phyloP scores from a whole-genome alignment of 2,329 filamentous ascomycete genomes.

The Dactylellina cionopaga region DNA sequence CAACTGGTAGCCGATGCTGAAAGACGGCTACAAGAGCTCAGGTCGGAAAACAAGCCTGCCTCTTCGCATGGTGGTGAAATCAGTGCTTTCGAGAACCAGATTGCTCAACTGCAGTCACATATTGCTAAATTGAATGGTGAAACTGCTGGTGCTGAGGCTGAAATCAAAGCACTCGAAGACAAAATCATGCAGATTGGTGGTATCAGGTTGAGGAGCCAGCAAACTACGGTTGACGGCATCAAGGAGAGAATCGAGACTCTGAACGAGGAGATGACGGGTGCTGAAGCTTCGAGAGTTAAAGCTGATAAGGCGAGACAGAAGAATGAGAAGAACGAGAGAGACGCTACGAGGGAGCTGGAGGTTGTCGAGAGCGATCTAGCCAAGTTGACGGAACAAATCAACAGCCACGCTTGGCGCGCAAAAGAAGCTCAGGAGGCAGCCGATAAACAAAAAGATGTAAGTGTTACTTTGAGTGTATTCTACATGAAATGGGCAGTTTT shows the following conservation, averaged over 20 bases:
- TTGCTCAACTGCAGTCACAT: conserved; percentile 78
- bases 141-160: conserved; percentile 87
- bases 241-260: conserved; percentile 86
- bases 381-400: conserved; percentile 79
- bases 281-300: conserved; percentile 89
- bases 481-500: conserved; percentile 9
- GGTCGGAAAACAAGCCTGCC: conserved; percentile 63
- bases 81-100: conserved; percentile 80
- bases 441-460: conserved; percentile 79
- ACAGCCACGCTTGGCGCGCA: conserved; percentile 78
- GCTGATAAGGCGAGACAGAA: conserved; percentile 91
- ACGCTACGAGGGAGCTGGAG: conserved; percentile 81
- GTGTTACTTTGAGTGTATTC: conserved; percentile 19
- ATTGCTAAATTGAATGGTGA: conserved; percentile 82
- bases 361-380: conserved; percentile 77
- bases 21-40: conserved; percentile 84
- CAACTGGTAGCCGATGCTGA: conserved; percentile 85
- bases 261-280: conserved; percentile 81
- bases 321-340: conserved; percentile 81
- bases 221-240: conserved; percentile 86
- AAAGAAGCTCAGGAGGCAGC: conserved; percentile 77
- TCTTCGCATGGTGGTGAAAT: conserved; percentile 81
- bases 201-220: conserved; percentile 88
- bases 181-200: conserved; percentile 99
- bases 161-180: conserved; percentile 91